phyloP scores from a whole-genome alignment of 495 filamentous ascomycete genomes.

The Hyaloscypha hepaticicola region DNA sequence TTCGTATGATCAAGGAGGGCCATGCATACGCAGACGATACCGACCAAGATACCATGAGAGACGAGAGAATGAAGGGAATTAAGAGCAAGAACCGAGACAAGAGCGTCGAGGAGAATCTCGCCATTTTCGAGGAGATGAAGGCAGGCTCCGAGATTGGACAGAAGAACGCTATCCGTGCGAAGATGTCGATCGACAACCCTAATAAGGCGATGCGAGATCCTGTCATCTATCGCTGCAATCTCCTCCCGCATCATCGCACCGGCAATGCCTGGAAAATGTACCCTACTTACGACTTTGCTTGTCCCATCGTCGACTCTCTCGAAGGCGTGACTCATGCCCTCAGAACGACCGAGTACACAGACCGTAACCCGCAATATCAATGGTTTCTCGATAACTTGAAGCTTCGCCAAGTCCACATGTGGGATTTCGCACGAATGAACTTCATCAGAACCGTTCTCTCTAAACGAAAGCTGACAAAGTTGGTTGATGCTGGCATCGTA shows the following conservation, averaged over 20 bases:
- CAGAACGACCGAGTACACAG: slow-evolving; percentile 94
- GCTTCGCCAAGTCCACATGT: slow-evolving; percentile 87
- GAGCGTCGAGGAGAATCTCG: slow-evolving; percentile 65
- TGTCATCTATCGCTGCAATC: slow-evolving; percentile 78
- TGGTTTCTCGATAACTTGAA: slow-evolving; percentile 90
- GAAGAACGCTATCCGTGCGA: slow-evolving; percentile 75
- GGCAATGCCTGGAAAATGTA: slow-evolving; percentile 91
- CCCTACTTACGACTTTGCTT: slow-evolving; percentile 93
- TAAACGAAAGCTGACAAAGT: slow-evolving; percentile 93
- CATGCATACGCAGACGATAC: slow-evolving; percentile 82
- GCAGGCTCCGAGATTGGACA: slow-evolving; percentile 62
- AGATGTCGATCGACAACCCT: slow-evolving; percentile 72
- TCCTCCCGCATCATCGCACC: slow-evolving; percentile 82
- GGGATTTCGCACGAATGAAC: slow-evolving; percentile 98
- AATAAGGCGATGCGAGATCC: slow-evolving; percentile 79
- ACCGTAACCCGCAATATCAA: slow-evolving; percentile 95
- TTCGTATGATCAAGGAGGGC: slow-evolving; percentile 70
- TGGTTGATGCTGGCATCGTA: slow-evolving; percentile 82
- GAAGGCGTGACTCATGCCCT: slow-evolving; percentile 96
- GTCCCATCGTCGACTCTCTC: slow-evolving; percentile 84
- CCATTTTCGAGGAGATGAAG: slow-evolving; percentile 76
- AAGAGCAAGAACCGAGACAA: slow-evolving; percentile 66
- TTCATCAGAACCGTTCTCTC: slow-evolving; percentile 88
- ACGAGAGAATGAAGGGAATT: slow-evolving; percentile 67
- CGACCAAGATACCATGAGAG: slow-evolving; percentile 63